phyloP scores from a whole-genome alignment of 2,329 filamentous ascomycete species.

The Neurospora crassa region DNA sequence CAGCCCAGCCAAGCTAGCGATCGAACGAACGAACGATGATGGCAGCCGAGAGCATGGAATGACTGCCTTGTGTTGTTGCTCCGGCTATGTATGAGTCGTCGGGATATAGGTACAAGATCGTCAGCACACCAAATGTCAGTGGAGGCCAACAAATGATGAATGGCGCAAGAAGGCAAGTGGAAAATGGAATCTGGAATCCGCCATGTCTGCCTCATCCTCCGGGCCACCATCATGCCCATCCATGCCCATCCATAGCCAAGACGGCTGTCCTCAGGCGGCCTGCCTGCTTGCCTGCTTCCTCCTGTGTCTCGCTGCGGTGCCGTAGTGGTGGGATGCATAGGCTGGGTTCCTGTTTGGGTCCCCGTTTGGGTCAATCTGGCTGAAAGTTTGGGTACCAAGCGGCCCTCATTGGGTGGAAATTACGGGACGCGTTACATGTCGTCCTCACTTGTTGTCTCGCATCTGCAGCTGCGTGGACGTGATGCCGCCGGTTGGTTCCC shows the following conservation, averaged over 20 bases:
- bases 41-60: not conserved
- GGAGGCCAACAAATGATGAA: not conserved
- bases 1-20: not conserved
- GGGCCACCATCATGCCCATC: not conserved
- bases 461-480: not conserved
- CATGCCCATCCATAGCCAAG: not conserved
- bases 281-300: not conserved
- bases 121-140: not conserved
- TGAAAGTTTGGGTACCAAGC: not conserved
- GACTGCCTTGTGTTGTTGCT: not conserved
- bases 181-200: not conserved
- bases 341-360: not conserved
- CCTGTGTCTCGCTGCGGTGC: not conserved
- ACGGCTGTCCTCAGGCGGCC: not conserved
- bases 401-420: not conserved
- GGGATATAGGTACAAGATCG: not conserved
- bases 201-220: not conserved
- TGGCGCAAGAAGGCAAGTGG: not conserved
- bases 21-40: not conserved
- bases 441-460: not conserved
- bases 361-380: not conserved
- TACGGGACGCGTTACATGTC: not conserved
- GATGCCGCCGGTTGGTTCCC: not conserved
- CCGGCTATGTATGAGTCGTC: not conserved
- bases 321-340: not conserved